A percentile compares a stretch with the other conserved stretches of the same genome.
Conservation (phyloP, 1,139 yeast genomes). For the Geotrichum aggregatum region DNA sequence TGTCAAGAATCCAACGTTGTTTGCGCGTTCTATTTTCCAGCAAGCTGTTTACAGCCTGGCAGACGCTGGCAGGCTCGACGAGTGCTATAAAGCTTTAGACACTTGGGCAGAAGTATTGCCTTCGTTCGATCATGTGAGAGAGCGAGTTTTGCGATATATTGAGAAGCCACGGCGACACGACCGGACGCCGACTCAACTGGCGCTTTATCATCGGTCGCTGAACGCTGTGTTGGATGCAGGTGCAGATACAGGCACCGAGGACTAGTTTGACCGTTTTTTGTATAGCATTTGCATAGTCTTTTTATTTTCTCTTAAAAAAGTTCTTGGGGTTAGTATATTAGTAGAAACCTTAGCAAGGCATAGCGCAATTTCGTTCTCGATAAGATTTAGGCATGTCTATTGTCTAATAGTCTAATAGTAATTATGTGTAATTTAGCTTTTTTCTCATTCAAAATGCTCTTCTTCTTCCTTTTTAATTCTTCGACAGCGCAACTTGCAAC, state of each 20-base stretch:
- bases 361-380: no score
- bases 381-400: no score
- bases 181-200: background rate
- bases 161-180: conserved; percentile 17
- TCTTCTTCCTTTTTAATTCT: no score
- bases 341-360: no score
- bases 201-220: background rate
- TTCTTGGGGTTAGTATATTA: no score
- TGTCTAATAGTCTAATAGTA: no score
- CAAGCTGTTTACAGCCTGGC: background rate
- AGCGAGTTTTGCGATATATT: conserved; percentile 21
- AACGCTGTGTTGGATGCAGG: background rate
- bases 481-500: no score
- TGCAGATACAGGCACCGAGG: no score
- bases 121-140: conserved; percentile 18
- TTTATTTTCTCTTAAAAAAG: conserved; percentile 1
- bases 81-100: background rate
- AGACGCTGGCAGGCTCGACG: background rate
- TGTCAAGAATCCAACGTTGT: conserved; percentile 2
- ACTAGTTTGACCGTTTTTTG: no score
- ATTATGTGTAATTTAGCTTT: no score
- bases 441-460: no score
- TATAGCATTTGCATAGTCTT: background rate
- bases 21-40: background rate
- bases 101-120: conserved; percentile 25